Evolutionary conservation across 345 rosid species (phyloP).

Genomic region (Triadica sebifera): DNA sequence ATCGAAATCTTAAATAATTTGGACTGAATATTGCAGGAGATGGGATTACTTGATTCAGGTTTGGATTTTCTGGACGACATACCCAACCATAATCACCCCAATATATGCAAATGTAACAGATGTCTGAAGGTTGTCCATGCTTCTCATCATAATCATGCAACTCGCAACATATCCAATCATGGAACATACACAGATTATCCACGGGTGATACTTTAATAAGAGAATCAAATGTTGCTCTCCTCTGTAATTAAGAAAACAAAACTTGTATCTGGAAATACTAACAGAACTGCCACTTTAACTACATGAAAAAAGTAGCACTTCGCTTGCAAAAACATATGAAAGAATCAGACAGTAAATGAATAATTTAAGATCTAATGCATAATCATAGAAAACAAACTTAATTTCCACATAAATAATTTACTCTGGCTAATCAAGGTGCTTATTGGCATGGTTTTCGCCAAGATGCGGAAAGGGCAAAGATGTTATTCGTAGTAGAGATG

Average conservation of each 20-base stretch:
- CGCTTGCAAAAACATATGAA: not conserved
- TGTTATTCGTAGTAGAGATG: too few species aligned
- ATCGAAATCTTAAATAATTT: too few species aligned
- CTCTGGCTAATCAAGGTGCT: slow-evolving; percentile 10
- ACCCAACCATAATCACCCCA: too few species aligned
- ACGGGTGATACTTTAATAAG: not conserved
- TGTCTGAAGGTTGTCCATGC: too few species aligned
- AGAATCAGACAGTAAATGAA: slow-evolving; percentile 9
- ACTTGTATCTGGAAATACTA: not conserved
- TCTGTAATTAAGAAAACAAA: not conserved
- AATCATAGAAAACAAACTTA: not conserved
- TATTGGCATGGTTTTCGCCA: slow-evolving; percentile 10
- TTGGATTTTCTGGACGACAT: too few species aligned
- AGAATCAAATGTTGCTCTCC: not conserved
- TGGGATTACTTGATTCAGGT: too few species aligned
- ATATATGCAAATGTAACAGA: too few species aligned
- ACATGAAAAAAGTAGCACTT: not conserved
- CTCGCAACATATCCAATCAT: too few species aligned
- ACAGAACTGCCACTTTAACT: not conserved
- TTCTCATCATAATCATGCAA: too few species aligned
- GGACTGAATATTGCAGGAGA: too few species aligned
- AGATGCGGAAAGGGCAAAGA: not conserved
- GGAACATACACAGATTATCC: not conserved
- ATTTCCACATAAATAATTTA: slow-evolving; percentile 15
- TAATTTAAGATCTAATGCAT: not conserved